Conservation (phyloP, 2,329 filamentous ascomycete species). For the Esteya vermicola region DNA sequence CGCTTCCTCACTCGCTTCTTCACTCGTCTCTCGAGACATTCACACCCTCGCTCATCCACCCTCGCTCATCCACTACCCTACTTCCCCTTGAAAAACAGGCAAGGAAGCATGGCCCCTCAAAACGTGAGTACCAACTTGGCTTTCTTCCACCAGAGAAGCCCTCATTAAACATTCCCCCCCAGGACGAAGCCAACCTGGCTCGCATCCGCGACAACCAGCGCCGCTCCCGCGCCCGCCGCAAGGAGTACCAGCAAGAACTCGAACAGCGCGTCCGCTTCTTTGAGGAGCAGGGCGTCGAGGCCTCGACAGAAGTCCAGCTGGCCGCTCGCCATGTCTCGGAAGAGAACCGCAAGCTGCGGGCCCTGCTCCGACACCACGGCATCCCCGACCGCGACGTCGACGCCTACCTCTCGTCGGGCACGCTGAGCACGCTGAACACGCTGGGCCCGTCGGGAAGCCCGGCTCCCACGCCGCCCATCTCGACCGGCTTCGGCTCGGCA, state of each 20-base stretch:
- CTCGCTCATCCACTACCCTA: too few relatives aligned
- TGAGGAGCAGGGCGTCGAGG: conserved; percentile 52
- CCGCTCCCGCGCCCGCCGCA: conserved; percentile 57
- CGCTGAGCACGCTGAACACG: too few relatives aligned
- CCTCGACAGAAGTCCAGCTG: conserved; percentile 55
- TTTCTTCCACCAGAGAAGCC: too few relatives aligned
- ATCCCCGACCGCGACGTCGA: conserved; percentile 41
- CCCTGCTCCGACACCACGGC: conserved; percentile 42
- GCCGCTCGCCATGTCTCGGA: conserved; percentile 54
- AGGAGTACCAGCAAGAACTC: conserved; percentile 58
- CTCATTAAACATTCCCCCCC: background rate
- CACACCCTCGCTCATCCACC: too few relatives aligned
- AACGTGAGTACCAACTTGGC: background rate
- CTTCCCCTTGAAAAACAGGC: too few relatives aligned
- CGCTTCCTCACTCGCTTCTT: background rate
- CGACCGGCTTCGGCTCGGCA: conserved; percentile 1
- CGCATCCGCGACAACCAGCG: conserved; percentile 67
- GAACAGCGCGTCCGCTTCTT: conserved; percentile 49
- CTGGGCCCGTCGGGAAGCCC: too few relatives aligned
- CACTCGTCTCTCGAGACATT: too few relatives aligned
- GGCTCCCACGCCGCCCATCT: too few relatives aligned
- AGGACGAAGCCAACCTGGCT: conserved; percentile 19
- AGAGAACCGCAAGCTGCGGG: conserved; percentile 52
- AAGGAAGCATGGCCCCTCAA: background rate
- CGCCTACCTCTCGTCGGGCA: conserved; percentile 22